A percentile compares a stretch with the other conserved stretches of the same genome.
Conservation (phyloP, 768 basidiomycete species). For the Leccinellum albellum region DNA sequence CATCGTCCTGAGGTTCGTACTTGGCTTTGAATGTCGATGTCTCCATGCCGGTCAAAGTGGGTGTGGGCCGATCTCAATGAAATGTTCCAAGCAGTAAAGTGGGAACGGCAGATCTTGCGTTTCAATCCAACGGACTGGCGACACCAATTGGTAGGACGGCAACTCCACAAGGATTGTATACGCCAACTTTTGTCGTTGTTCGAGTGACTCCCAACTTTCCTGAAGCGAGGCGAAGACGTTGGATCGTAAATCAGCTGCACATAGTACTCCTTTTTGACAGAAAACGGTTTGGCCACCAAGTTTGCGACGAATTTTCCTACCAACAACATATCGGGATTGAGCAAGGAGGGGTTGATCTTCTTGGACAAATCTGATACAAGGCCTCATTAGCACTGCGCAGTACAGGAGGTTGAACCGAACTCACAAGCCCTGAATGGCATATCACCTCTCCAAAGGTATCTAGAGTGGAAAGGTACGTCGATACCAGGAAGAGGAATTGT, state of each 20-base stretch:
- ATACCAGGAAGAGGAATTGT: conserved; percentile 95
- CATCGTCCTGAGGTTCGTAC: conserved; percentile 88
- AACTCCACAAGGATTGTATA: conserved; percentile 97
- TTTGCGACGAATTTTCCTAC: conserved; percentile 97
- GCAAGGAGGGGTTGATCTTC: conserved; percentile 88
- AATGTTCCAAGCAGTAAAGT: conserved; percentile 81
- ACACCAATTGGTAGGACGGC: conserved; percentile 96
- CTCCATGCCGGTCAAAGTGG: conserved; percentile 95
- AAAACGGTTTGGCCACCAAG: conserved; percentile 85
- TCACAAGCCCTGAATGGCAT: conserved; percentile 94
- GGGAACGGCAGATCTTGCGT: conserved; percentile 94
- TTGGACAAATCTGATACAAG: conserved; percentile 81
- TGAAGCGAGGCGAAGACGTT: conserved; percentile 92
- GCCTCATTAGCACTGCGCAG: neutral
- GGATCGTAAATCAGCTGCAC: conserved; percentile 95
- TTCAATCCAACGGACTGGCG: conserved; percentile 98
- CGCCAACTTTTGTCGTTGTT: conserved; percentile 88
- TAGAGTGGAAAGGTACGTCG: conserved; percentile 99
- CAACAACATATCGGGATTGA: conserved; percentile 94
- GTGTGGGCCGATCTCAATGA: conserved; percentile 95
- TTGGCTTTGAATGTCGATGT: conserved; percentile 86
- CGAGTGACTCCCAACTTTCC: conserved; percentile 77
- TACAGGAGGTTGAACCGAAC: conserved; percentile 29
- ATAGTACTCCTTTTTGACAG: conserved; percentile 79
- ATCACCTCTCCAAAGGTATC: conserved; percentile 98